phyloP scores from a whole-genome alignment of 495 filamentous ascomycete genomes.

The Penicillium bovifimosum region DNA sequence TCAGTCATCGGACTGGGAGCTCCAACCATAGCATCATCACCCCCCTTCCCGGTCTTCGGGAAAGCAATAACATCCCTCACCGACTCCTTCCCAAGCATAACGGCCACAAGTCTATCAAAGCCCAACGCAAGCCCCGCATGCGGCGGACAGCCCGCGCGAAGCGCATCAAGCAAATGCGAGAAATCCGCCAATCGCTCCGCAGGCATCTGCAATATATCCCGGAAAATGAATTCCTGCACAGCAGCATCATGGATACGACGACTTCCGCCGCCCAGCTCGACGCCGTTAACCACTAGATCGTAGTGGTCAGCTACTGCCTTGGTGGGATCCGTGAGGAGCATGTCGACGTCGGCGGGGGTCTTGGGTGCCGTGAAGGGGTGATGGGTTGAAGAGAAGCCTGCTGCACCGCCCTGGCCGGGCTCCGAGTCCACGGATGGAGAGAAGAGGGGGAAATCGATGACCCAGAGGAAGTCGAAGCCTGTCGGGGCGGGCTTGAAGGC shows the following conservation, averaged over 20 bases:
- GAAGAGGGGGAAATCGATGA: constrained; percentile 88
- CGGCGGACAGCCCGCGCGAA: constrained; percentile 88
- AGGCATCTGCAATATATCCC: constrained; percentile 67
- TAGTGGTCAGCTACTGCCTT: constrained; percentile 77
- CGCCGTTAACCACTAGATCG: constrained; percentile 91
- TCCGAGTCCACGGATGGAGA: constrained; percentile 61
- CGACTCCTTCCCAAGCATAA: constrained; percentile 68
- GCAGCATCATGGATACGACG: constrained; percentile 83
- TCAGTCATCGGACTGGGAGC: constrained; percentile 62
- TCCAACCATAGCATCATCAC: constrained; percentile 72
- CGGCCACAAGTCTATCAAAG: constrained; percentile 82
- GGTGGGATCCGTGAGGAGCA: constrained; percentile 67
- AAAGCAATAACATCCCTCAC: constrained; percentile 94
- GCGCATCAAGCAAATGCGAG: constrained; percentile 72
- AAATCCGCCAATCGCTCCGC: constrained; percentile 66
- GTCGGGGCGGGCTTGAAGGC: constrained; percentile 50
- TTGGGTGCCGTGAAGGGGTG: constrained; percentile 94
- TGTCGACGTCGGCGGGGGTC: constrained; percentile 62
- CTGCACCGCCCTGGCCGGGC: constrained; percentile 74
- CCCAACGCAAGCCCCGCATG: constrained; percentile 92
- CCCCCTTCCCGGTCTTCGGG: constrained; percentile 80
- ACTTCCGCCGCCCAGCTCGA: constrained; percentile 91
- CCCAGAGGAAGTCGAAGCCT: constrained; percentile 70
- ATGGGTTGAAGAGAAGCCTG: constrained; percentile 82
- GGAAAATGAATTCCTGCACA: constrained; percentile 80